phyloP scores from a whole-genome alignment of 2,329 filamentous ascomycete genomes.

The Blastomyces parvus region DNA sequence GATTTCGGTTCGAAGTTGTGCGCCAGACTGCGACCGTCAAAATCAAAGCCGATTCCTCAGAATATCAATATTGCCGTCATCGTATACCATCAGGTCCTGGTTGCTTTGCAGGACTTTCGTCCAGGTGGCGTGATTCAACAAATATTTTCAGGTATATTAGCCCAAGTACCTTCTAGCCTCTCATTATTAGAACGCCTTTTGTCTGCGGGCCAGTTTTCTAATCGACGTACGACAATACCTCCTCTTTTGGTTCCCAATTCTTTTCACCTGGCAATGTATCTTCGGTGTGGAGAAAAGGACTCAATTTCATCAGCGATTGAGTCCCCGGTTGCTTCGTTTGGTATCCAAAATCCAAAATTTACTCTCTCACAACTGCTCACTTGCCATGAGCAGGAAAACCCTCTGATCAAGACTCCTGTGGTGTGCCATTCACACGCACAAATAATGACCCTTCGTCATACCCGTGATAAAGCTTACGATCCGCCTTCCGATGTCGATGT shows the following conservation, averaged over 20 bases:
- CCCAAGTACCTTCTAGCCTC: neutral
- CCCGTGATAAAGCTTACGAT: no score
- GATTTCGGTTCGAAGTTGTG: slow-evolving; percentile 6
- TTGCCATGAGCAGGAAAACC: neutral
- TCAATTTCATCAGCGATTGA: neutral
- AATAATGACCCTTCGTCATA: neutral
- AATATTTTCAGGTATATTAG: slow-evolving; percentile 3
- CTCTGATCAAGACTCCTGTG: neutral
- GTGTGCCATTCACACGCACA: neutral
- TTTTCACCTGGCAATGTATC: neutral
- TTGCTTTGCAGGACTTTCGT: neutral
- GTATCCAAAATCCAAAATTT: neutral
- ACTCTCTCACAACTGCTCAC: neutral
- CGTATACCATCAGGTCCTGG: slow-evolving; percentile 1
- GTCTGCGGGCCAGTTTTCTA: neutral
- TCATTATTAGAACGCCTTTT: neutral
- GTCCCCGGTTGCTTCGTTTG: neutral
- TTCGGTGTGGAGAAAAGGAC: neutral
- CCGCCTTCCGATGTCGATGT: neutral
- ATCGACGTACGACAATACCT: neutral
- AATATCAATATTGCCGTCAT: neutral
- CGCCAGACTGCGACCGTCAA: neutral
- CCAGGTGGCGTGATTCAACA: neutral
- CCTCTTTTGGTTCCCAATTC: neutral
- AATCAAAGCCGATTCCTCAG: neutral